Evolutionary conservation across 2,329 filamentous ascomycete species (phyloP), one percentile per base, ranked within the genome.

Genomic region (Pseudogymnoascus sp.): DNA sequence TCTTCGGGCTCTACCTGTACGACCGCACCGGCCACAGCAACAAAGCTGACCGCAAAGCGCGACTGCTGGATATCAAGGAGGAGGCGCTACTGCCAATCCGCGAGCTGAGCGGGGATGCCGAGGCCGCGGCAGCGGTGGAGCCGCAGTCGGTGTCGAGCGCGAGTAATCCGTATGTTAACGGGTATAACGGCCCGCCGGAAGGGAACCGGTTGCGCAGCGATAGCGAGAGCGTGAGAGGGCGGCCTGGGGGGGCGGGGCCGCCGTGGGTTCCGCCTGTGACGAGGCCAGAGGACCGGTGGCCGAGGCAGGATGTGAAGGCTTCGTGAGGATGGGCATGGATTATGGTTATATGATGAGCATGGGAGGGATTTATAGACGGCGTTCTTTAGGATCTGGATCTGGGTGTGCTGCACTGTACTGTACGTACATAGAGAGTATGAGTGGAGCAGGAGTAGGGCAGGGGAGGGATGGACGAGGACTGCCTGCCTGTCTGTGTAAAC

Each of bases 1-100:
- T 97, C 72, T 70, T 96, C 31, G 94, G 94, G 0, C 81, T 99
- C 12, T 99, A 97, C 73, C 83, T 99, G 42, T 99, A 99, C 75
- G 94, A 99, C 75, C 87, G 94, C 65, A 96, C 91, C 16, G 92
- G 86, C 71, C 89, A 95, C 72, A 89, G 89, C 68, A 91, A 91
- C 71, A 92, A 92, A 73, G 92, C 91, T 35, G 92, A 97, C 73
- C 87, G 88, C 68, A 87, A 88, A 67, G 91, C 90, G 3, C 86
- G 88, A 68, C 83, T 86, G 69, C 84, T 91, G 71, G 81, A 82
- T 37, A 70, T 70, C 65, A 75, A 69, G 71, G 70, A 72, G 63
- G 70, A 72, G 40, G 63, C 67, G 8, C 47, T 73, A 33, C 66
- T 73, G 2, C 69, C 72, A 5, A 60, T 56, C 47, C 47, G 47